phyloP scores from a whole-genome alignment of 495 filamentous ascomycete species.

The Hyaloscypha bicolor region DNA sequence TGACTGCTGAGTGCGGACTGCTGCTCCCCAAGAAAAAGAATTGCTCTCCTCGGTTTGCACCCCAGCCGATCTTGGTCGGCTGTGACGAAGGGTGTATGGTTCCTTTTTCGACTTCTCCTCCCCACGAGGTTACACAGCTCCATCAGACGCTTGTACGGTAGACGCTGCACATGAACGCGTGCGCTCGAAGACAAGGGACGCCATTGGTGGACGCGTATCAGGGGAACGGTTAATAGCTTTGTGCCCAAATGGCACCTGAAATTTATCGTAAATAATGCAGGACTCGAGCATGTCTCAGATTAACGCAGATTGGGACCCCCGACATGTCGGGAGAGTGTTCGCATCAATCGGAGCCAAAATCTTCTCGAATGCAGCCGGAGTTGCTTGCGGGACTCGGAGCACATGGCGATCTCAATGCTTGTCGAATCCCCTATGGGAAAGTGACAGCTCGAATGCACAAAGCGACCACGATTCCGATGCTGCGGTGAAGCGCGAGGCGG shows the following conservation, averaged over 20 bases:
- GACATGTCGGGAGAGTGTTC: neutral
- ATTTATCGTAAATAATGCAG: neutral
- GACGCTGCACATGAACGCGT: constrained; percentile 8
- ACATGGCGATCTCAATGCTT: constrained; percentile 24
- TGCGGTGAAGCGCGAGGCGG: neutral
- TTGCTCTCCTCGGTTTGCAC: neutral
- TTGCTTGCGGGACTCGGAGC: constrained; percentile 3
- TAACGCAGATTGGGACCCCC: neutral
- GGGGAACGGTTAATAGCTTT: constrained; percentile 2
- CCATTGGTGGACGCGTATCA: constrained; percentile 1
- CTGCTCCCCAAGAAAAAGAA: neutral
- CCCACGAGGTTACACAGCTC: constrained; percentile 10
- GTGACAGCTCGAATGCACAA: constrained; percentile 16
- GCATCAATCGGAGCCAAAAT: neutral
- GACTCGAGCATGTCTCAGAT: constrained; percentile 1
- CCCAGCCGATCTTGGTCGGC: neutral
- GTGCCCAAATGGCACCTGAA: neutral
- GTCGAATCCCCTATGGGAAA: constrained; percentile 17
- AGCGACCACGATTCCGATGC: constrained; percentile 12
- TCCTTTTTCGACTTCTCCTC: constrained; percentile 2
- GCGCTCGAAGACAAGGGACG: neutral
- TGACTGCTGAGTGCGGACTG: neutral
- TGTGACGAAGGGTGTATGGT: constrained; percentile 13
- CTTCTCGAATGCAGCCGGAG: neutral
- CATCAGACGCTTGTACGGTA: neutral